phyloP scores from a whole-genome alignment of 306 rosid genomes.

The Glycyrrhiza uralensis region DNA sequence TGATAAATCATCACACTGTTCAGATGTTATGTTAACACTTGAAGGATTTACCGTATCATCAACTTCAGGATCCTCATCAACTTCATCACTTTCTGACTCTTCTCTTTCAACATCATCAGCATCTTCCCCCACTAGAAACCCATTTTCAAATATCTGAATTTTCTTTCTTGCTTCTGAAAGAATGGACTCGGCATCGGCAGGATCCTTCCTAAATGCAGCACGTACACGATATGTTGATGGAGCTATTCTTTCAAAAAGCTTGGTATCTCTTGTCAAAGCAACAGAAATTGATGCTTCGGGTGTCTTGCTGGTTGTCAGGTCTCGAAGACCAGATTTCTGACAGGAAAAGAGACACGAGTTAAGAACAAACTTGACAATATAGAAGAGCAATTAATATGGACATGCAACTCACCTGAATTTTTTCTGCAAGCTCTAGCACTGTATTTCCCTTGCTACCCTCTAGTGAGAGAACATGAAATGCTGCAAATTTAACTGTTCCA shows the following conservation, averaged over 20 bases:
- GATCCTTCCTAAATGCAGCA: conserved; percentile 86
- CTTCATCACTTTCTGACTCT: conserved; percentile 92
- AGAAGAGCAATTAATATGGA: neutral
- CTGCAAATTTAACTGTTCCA: conserved; percentile 97
- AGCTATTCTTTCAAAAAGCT: conserved; percentile 96
- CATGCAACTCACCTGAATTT: conserved; percentile 73
- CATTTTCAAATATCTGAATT: conserved; percentile 90
- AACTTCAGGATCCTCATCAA: conserved; percentile 92
- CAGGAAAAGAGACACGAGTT: neutral
- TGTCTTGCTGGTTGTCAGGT: conserved; percentile 93
- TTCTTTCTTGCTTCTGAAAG: conserved; percentile 92
- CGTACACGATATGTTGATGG: conserved; percentile 97
- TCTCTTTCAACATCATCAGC: conserved; percentile 89
- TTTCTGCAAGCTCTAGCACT: conserved; percentile 97
- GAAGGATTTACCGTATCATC: conserved; percentile 64
- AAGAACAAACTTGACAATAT: conserved; percentile 10
- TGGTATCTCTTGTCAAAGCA: conserved; percentile 96
- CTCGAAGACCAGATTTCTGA: conserved; percentile 98
- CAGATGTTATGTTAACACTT: conserved; percentile 43
- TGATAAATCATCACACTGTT: conserved; percentile 43
- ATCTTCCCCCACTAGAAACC: conserved; percentile 84
- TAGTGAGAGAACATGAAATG: conserved; percentile 92
- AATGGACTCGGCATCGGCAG: conserved; percentile 82
- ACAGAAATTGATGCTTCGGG: conserved; percentile 99
- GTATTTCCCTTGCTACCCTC: conserved; percentile 85